Base-by-base conservation (phyloP, 1,284 basidiomycete genomes). In the Apiotrichum veenhuisii region DNA sequence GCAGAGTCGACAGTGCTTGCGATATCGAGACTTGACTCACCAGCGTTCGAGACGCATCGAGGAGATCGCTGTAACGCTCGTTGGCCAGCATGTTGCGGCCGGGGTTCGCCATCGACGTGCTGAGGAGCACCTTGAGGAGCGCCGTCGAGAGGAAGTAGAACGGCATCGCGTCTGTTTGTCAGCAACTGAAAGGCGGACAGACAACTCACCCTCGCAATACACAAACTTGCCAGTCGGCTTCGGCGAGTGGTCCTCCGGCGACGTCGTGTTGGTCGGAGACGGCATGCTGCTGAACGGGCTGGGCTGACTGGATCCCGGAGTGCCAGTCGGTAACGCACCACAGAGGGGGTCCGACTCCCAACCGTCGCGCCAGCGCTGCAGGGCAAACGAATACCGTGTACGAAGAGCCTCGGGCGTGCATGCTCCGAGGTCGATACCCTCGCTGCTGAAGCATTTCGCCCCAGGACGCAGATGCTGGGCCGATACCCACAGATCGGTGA, bases 291-390 rank as follows among this genome's bases (percentile, higher is more conserved):
- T 42, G 40, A 17, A 18, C 22, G 30, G 30, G 51, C 22, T 17
- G 41, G n/a, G 26, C 26, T 57, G 20, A 26, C 34, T 27, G 18
- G 22, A 30, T 5, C 5, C 10, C 3, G 50, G 30, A 11, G 22
- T 25, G 23, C 4, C 10, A 25, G 8, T 40, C 15, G 43, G 33
- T 17, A 58, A 54, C 36, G 40, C 20, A 5, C 4, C 10, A 61
- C 78, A 79, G 10, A 74, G 60, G 17, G 66, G 57, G 60, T 80
- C 79, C 58, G 76, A 75, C 61, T 78, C 77, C 78, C 77, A 79
- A 8, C 77, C 78, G 66, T 74, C 68, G 37, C 75, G 66, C 78
- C 78, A 79, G 72, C 67, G 63, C 51, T 73, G 67, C 37, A 77
- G 56, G 1, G 63, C 75, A 26, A 62, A 45, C n/a, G 64, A 60